Conservation (phyloP, 2,329 filamentous ascomycete species). For the Fusarium mexicanum region DNA sequence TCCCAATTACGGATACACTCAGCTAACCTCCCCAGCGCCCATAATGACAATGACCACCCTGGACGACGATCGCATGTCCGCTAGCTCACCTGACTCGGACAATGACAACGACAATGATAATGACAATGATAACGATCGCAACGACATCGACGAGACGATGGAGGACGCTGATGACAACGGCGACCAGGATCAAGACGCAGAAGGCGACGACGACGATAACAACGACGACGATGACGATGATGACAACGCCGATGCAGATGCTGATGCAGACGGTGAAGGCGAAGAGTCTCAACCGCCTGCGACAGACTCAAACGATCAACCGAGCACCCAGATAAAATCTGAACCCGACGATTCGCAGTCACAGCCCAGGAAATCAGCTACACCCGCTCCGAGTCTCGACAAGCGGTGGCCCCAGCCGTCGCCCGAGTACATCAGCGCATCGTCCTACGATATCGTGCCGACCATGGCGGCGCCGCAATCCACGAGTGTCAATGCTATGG, state of each 20-base stretch:
- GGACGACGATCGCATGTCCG: conserved; percentile 40
- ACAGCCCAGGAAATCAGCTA: conserved; percentile 42
- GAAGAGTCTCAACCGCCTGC: conserved; percentile 43
- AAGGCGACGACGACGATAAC: conserved; percentile 39
- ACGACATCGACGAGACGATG: conserved; percentile 67
- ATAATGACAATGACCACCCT: conserved; percentile 33
- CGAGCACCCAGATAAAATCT: conserved; percentile 50
- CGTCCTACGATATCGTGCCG: conserved; percentile 92
- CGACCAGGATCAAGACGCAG: conserved; percentile 49
- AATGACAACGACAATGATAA: conserved; percentile 52
- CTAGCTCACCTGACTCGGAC: conserved; percentile 44
- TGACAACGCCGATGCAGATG: conserved; percentile 50
- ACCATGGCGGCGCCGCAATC: conserved; percentile 97
- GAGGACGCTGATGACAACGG: conserved; percentile 54
- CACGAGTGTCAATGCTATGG: conserved; percentile 93
- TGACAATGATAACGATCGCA: conserved; percentile 58
- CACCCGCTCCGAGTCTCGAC: conserved; percentile 38
- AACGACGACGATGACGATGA: conserved; percentile 51
- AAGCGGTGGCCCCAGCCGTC: conserved; percentile 69
- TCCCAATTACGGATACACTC: neutral
- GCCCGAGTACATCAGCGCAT: conserved; percentile 80
- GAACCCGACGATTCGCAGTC: conserved; percentile 34
- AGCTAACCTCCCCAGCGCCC: neutral
- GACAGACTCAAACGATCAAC: conserved; percentile 45
- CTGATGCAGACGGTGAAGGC: conserved; percentile 52